A percentile compares a stretch with the other conserved stretches of the same genome.
Evolutionary conservation across 495 filamentous ascomycete genomes (phyloP).

Genomic region (Lophiotrema nucula): DNA sequence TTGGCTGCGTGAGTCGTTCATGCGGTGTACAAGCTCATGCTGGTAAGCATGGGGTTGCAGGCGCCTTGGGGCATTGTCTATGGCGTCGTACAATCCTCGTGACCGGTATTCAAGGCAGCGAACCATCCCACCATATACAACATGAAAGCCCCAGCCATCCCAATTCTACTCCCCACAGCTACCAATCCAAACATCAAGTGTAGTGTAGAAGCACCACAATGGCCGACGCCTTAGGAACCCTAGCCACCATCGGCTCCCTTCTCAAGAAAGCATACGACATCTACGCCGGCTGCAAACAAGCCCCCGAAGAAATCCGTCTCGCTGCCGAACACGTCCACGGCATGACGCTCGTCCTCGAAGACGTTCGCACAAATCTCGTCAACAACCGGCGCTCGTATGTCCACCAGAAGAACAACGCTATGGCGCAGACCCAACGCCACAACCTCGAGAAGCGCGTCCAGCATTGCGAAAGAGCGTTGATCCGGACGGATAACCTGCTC

Average conservation of each 20-base stretch:
- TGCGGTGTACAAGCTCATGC: constrained; percentile 11
- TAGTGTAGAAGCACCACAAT: not conserved
- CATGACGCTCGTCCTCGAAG: constrained; percentile 23
- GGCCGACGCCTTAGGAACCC: not conserved
- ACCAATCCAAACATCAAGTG: not conserved
- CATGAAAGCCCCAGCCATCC: not conserved
- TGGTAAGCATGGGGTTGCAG: not conserved
- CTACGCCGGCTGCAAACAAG: constrained; percentile 9
- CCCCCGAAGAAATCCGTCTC: constrained; percentile 11
- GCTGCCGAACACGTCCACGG: constrained; percentile 16
- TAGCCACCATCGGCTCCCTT: constrained; percentile 8
- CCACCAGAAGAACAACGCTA: constrained; percentile 3
- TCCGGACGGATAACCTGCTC: constrained; percentile 6
- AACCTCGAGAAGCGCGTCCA: constrained; percentile 3
- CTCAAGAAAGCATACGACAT: constrained; percentile 15
- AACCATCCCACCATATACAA: not conserved
- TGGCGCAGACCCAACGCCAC: not conserved
- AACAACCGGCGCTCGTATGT: constrained; percentile 9
- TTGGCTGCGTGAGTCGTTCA: constrained; percentile 3
- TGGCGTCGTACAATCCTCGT: not conserved
- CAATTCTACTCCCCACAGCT: not conserved
- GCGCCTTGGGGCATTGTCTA: not conserved
- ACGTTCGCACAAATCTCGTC: constrained; percentile 14
- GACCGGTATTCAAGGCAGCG: not conserved
- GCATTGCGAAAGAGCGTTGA: constrained; percentile 4